Base-by-base conservation (phyloP, 1,284 basidiomycete species). In the Mycena citricolor region DNA sequence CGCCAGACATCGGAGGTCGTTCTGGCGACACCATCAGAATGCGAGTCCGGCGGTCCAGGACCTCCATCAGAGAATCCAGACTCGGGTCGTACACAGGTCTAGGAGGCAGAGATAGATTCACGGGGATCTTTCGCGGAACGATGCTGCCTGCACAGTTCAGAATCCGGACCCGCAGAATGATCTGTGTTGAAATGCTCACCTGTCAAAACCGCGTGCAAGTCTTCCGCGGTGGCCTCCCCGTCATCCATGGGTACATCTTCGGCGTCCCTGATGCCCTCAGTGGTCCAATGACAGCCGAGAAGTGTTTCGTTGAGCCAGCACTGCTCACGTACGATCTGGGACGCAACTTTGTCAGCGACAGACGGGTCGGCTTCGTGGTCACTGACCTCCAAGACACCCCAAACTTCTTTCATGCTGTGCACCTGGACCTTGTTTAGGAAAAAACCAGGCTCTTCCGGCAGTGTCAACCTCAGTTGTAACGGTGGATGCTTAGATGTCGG, bases 261-360 rank as follows among this genome's bases (percentile, higher is more conserved):
- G 19, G 56, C 58, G 21, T 58, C 57, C 13, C 50, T 17, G 13
- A 69, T 51, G 8, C 67, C 70, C 53, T 83, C 83, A 6, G 77
- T 69, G 13, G 63, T 60, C 86, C 86, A 89, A 10, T 74, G 62
- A 29, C 75, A 76, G 32, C 73, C 70, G 7, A 66, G 56, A 17
- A 89, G 61, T 14, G 73, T 71, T 55, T 83, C 83, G 57, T 89
- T 89, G 13, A 89, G 58, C 86, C 86, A 89, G 55, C 82, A 85
- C 62, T 89, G 86, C 48, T 87, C 86, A 47, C 74, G 73, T 2
- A 88, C 83, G 54, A 89, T 76, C 84, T 87, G 42, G 22, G 6
- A 14, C 5, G 29, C 5, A 16, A 20, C 24, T 44, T 39, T 1
- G 51, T 34, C 4, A n/a, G 23, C 22, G 24, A 28, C 14, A 14